phyloP scores from a whole-genome alignment of 2,329 filamentous ascomycete genomes.

The Talaromyces sp. region DNA sequence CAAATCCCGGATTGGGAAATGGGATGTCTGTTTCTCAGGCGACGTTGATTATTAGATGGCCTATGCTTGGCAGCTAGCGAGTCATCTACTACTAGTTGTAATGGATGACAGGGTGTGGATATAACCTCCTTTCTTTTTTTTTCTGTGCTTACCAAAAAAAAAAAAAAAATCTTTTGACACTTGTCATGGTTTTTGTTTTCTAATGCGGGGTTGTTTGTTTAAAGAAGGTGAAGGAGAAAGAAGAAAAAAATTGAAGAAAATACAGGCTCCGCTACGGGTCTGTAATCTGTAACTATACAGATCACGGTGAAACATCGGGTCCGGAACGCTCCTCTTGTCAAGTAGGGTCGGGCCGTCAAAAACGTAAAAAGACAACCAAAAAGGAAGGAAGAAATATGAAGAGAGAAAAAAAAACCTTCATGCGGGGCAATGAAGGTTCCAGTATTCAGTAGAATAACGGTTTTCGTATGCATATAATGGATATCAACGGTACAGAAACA shows the following conservation, averaged over 20 bases:
- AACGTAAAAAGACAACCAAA: background rate
- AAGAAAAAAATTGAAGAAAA: background rate
- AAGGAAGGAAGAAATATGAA: background rate
- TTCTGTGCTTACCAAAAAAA: background rate
- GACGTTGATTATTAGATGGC: background rate
- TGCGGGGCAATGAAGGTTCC: background rate
- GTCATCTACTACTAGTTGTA: background rate
- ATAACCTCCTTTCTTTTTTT: background rate
- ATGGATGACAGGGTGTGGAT: background rate
- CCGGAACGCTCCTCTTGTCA: background rate
- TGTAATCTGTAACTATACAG: background rate
- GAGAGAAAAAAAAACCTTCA: background rate
- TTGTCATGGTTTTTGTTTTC: background rate
- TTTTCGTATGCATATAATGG: background rate
- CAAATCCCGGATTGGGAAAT: background rate
- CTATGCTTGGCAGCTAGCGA: background rate
- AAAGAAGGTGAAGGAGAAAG: background rate
- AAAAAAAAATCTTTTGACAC: too few species aligned
- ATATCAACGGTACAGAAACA: background rate
- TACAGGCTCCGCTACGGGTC: background rate
- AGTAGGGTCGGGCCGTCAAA: background rate
- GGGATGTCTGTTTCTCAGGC: background rate
- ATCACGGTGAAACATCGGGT: background rate
- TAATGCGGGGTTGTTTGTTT: background rate
- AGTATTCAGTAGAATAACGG: background rate